A percentile compares a stretch with the other conserved stretches of the same genome.
Evolutionary conservation across 768 basidiomycete species (phyloP).

Genomic region (Amanita pseudoporphyria): DNA sequence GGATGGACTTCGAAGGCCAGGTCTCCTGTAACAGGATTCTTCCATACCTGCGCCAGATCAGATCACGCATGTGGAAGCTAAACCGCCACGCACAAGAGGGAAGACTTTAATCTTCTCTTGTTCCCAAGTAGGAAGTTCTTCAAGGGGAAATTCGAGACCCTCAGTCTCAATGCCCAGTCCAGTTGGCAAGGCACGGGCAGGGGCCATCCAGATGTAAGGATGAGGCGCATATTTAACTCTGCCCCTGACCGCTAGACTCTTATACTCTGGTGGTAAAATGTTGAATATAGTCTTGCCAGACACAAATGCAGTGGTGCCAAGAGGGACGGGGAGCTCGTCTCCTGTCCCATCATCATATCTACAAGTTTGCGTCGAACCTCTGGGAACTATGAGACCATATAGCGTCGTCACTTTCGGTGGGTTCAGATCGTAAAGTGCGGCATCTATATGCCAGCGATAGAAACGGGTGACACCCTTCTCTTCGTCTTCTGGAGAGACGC

Average conservation of each 20-base stretch:
- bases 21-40: conserved; percentile 77
- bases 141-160: conserved; percentile 53
- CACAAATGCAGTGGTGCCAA: conserved; percentile 82
- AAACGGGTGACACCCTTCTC: conserved; percentile 74
- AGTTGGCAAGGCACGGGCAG: conserved; percentile 61
- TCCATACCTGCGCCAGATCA: conserved; percentile 60
- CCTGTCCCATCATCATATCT: conserved; percentile 84
- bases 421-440: conserved; percentile 67
- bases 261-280: conserved; percentile 56
- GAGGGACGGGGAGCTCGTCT: conserved; percentile 71
- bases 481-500: conserved; percentile 65
- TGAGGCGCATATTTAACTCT: conserved; percentile 77
- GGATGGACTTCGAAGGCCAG: conserved; percentile 91
- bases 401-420: conserved; percentile 83
- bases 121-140: conserved; percentile 76
- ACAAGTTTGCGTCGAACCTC: conserved; percentile 51
- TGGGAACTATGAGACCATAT: conserved; percentile 67
- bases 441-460: conserved; percentile 92
- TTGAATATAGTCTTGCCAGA: conserved; percentile 82
- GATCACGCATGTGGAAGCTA: too few relatives aligned
- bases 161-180: conserved; percentile 80
- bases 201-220: conserved; percentile 88
- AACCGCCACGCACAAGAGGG: conserved; percentile 37
- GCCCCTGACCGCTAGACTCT: conserved; percentile 72
- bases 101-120: conserved; percentile 64